Conservation (phyloP, 257 asterid species). For the Primulina eburnea region DNA sequence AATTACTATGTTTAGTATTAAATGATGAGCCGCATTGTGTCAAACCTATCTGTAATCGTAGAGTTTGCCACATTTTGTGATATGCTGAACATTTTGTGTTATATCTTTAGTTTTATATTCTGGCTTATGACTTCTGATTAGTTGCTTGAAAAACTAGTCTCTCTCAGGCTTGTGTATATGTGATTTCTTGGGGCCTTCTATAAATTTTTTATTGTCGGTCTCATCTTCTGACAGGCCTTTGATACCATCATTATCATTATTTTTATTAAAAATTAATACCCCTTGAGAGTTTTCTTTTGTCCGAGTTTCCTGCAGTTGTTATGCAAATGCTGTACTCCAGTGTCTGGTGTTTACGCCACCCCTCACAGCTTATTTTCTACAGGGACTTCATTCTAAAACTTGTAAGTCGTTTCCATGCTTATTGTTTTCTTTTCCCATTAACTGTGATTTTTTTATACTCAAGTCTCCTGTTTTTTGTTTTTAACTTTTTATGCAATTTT, state of each 20-base stretch:
- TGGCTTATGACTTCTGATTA: neutral
- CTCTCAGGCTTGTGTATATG: neutral
- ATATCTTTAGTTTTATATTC: neutral
- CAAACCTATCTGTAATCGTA: slow-evolving; percentile 1
- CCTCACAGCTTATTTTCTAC: slow-evolving; percentile 75
- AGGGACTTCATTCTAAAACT: slow-evolving; percentile 68
- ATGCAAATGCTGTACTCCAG: slow-evolving; percentile 84
- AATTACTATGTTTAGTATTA: slow-evolving; percentile 8
- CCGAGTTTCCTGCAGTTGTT: slow-evolving; percentile 60
- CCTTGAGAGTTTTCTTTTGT: neutral
- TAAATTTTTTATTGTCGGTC: slow-evolving; percentile 3
- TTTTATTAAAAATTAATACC: neutral
- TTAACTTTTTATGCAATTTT: slow-evolving; percentile 3
- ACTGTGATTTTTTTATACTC: neutral
- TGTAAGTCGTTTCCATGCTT: slow-evolving; percentile 41
- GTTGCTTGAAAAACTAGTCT: neutral
- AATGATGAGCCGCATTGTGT: slow-evolving; percentile 1
- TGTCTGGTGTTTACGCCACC: slow-evolving; percentile 85
- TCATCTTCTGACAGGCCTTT: neutral
- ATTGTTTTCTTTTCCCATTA: neutral
- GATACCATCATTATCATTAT: neutral
- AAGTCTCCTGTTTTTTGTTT: neutral
- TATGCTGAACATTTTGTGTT: neutral
- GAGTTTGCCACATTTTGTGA: slow-evolving; percentile 2
- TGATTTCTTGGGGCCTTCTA: neutral